These are phyloP conservation scores for Pterothamnion heteromorphum DNA, from an alignment of 31 red algal genomes.

Conservation along the genomic window DNA sequence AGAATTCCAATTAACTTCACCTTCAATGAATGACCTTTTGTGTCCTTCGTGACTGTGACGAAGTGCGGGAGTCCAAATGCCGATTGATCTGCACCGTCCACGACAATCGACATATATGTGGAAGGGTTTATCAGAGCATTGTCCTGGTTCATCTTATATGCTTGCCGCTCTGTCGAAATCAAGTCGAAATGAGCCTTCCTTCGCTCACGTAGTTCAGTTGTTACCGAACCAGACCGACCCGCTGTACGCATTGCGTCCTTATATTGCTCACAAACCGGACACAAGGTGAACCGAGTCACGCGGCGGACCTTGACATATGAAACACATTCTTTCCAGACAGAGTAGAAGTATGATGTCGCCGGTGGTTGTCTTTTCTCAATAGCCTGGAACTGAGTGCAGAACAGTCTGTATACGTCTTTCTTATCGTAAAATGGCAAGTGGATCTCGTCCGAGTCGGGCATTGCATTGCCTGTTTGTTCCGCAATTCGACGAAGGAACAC, in stretches of 20 bases:
- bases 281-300: not conserved
- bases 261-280: not conserved
- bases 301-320: not conserved
- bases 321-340: not conserved
- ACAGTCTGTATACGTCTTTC: not conserved
- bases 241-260: not conserved
- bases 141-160: not conserved
- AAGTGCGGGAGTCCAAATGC: no score
- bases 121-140: not conserved
- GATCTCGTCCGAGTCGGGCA: conserved; percentile 19
- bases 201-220: not conserved
- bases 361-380: not conserved
- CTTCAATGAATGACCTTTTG: not conserved
- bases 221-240: not conserved
- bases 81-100: not conserved
- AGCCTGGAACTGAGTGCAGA: not conserved
- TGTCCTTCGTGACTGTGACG: not conserved
- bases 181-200: not conserved
- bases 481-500: not conserved
- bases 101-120: not conserved
- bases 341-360: not conserved
- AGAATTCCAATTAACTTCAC: not conserved
- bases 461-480: not conserved
- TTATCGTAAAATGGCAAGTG: conserved; percentile 17
- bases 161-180: not conserved